Conservation (phyloP, 345 rosid genomes). For the Ricinus communis region DNA sequence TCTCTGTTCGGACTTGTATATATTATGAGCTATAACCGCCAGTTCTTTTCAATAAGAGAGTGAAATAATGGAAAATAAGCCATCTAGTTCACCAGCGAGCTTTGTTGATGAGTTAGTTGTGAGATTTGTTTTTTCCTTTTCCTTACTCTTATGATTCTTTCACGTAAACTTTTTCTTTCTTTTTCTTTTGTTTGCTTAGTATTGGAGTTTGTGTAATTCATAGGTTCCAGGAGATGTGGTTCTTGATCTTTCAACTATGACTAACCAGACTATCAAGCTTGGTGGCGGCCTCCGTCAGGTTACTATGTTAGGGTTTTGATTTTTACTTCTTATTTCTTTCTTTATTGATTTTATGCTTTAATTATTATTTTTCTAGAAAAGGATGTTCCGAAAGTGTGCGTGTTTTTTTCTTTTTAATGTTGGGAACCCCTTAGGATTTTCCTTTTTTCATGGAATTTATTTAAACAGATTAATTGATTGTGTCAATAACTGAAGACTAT, state of each 20-base stretch:
- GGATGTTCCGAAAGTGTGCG: background rate
- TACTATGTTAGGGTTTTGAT: conserved; percentile 3
- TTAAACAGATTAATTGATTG: background rate
- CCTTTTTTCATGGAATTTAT: background rate
- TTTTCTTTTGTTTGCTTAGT: background rate
- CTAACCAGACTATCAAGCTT: conserved; percentile 77
- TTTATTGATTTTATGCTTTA: background rate
- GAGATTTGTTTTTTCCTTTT: conserved; percentile 17
- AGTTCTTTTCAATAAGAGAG: background rate
- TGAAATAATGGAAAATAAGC: conserved; percentile 34
- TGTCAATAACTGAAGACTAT: background rate
- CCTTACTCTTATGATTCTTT: background rate
- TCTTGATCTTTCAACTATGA: conserved; percentile 66
- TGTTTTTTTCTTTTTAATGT: too few species aligned
- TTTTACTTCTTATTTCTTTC: background rate
- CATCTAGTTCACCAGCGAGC: conserved; percentile 30
- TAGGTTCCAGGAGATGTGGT: conserved; percentile 90
- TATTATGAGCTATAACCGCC: background rate
- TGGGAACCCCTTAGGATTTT: background rate
- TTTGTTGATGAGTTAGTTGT: conserved; percentile 59
- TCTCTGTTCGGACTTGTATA: too few species aligned
- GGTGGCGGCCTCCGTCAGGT: conserved; percentile 95
- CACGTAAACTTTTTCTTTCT: background rate
- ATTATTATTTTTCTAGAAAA: background rate
- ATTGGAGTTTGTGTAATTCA: background rate